Evolutionary conservation across 495 filamentous ascomycete genomes (phyloP).

Genomic region (Mytilinidion resinicola): DNA sequence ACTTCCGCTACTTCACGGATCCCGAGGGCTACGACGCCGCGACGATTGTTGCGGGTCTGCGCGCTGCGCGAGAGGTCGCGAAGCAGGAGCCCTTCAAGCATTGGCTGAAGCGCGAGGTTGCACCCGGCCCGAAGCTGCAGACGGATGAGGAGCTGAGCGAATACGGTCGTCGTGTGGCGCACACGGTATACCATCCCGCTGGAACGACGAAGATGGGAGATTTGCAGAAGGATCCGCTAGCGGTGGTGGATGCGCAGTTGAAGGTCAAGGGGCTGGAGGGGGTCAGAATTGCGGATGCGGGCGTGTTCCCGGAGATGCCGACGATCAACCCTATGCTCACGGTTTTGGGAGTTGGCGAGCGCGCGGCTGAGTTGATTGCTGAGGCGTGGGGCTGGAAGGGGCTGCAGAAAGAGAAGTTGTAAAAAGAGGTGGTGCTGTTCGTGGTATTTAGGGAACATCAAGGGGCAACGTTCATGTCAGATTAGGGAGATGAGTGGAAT

Average conservation of each 20-base stretch:
- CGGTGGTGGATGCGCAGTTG: slow-evolving; percentile 56
- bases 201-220: slow-evolving; percentile 87
- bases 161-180: slow-evolving; percentile 67
- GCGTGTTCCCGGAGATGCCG: slow-evolving; percentile 63
- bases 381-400: slow-evolving; percentile 55
- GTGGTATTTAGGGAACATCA: neutral
- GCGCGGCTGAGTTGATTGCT: slow-evolving; percentile 58
- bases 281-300: slow-evolving; percentile 59
- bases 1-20: slow-evolving; percentile 87
- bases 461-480: too few relatives aligned
- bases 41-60: slow-evolving; percentile 71
- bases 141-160: slow-evolving; percentile 66
- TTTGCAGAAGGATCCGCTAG: slow-evolving; percentile 53
- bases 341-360: slow-evolving; percentile 57
- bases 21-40: slow-evolving; percentile 75
- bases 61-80: slow-evolving; percentile 64
- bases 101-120: slow-evolving; percentile 76
- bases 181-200: slow-evolving; percentile 82
- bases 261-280: slow-evolving; percentile 52
- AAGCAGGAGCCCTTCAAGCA: slow-evolving; percentile 64
- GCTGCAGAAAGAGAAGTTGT: slow-evolving; percentile 39
- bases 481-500: too few relatives aligned
- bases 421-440: neutral
- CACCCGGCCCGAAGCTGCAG: slow-evolving; percentile 61
- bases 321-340: slow-evolving; percentile 64